Evolutionary conservation across 257 asterid species (phyloP).

Genomic region (Forsythia viridissima): DNA sequence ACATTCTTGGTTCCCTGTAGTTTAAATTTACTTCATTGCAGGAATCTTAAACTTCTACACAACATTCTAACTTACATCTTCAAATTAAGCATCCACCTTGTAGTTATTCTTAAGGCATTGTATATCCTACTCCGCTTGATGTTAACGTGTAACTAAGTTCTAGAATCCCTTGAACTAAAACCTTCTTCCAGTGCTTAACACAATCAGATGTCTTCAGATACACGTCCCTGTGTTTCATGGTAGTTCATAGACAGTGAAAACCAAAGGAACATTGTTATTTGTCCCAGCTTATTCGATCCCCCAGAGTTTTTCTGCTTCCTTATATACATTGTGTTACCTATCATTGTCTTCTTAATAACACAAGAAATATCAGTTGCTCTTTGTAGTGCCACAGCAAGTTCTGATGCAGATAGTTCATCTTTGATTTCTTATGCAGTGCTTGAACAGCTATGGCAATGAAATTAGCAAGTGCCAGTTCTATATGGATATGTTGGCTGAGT

Average conservation of each 20-base stretch:
- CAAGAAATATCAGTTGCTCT: background rate
- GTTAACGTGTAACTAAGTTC: too few species aligned
- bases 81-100: background rate
- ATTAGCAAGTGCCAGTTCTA: constrained; percentile 81
- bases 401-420: background rate
- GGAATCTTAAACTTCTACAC: background rate
- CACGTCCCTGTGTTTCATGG: background rate
- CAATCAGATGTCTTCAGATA: background rate
- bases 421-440: constrained; percentile 49
- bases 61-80: background rate
- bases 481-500: constrained; percentile 66
- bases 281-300: background rate
- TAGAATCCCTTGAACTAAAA: background rate
- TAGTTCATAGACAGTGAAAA: background rate
- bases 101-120: background rate
- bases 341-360: background rate
- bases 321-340: background rate
- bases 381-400: background rate
- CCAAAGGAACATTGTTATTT: background rate
- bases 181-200: background rate
- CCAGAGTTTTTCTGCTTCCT: background rate
- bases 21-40: background rate
- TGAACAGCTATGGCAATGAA: constrained; percentile 62
- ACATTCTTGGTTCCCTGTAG: background rate
- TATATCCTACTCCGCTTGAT: background rate